Percentiles rank a stretch among this genome's conserved stretches.
phyloP scores from a whole-genome alignment of 495 filamentous ascomycete genomes.

The Poronia punctata region DNA sequence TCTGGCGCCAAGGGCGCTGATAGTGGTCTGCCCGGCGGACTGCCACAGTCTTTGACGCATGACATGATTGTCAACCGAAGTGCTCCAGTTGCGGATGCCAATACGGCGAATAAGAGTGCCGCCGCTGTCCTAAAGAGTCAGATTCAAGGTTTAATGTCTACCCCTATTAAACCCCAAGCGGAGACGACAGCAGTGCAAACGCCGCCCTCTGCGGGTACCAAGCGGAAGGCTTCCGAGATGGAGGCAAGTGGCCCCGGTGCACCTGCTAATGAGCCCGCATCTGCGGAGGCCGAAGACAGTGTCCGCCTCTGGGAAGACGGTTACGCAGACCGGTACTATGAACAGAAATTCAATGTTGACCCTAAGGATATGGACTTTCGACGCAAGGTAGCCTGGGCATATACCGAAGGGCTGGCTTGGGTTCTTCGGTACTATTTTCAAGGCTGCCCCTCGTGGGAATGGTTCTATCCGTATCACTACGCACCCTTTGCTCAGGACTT shows the following conservation, averaged over 20 bases:
- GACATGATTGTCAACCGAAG: conserved; percentile 81
- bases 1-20: conserved; percentile 30
- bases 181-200: conserved; percentile 16
- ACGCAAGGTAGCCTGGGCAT: conserved; percentile 82
- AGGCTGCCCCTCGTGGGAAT: conserved; percentile 95
- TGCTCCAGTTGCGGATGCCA: conserved; percentile 60
- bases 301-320: conserved; percentile 93
- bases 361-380: conserved; percentile 78
- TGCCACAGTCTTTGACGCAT: conserved; percentile 62
- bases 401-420: conserved; percentile 97
- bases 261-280: conserved; percentile 37
- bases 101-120: conserved; percentile 88
- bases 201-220: conserved; percentile 40
- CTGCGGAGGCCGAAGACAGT: conserved; percentile 55
- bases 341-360: conserved; percentile 90
- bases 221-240: conserved; percentile 52
- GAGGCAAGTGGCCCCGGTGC: conserved; percentile 53
- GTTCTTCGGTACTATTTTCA: conserved; percentile 98
- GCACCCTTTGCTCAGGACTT: conserved; percentile 97
- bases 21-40: conserved; percentile 15
- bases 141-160: conserved; percentile 48
- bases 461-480: conserved; percentile 99
- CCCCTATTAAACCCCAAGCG: conserved; percentile 13
- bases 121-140: conserved; percentile 82
- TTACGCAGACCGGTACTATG: conserved; percentile 92